These are phyloP conservation scores for Aspergillus fischeri DNA, from an alignment of 2,329 filamentous ascomycete species.

Conservation along the genomic window DNA sequence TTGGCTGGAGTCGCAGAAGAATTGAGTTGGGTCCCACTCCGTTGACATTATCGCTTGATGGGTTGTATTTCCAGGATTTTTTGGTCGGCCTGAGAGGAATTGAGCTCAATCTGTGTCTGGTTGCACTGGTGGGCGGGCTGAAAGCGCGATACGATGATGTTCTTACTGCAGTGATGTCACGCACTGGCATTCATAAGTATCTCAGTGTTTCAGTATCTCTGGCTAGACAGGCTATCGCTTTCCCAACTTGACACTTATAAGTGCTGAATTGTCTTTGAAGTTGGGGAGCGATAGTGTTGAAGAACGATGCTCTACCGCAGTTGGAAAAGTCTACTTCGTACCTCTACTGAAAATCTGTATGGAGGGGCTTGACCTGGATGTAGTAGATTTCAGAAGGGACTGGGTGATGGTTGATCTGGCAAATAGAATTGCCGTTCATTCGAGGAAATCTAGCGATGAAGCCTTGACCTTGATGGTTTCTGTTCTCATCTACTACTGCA, in stretches of 20 bases:
- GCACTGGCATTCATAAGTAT: not conserved
- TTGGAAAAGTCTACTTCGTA: not conserved
- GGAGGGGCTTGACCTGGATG: not conserved
- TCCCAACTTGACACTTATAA: not conserved
- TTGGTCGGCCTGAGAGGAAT: not conserved
- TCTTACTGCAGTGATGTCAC: not conserved
- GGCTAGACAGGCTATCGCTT: not conserved
- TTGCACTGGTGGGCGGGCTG: no score
- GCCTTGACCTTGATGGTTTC: not conserved
- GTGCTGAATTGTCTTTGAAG: not conserved
- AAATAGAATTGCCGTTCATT: not conserved
- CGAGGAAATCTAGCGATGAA: not conserved
- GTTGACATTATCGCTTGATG: slow-evolving; percentile 12
- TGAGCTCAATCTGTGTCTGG: not conserved
- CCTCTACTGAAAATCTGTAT: not conserved
- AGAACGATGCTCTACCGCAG: not conserved
- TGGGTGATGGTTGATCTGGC: not conserved
- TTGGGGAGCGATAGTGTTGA: not conserved
- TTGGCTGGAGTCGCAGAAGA: slow-evolving; percentile 30
- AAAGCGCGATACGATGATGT: not conserved
- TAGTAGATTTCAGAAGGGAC: not conserved
- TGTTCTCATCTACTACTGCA: not conserved
- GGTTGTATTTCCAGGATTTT: not conserved
- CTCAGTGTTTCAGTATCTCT: not conserved
- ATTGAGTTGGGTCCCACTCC: slow-evolving; percentile 41